These are phyloP conservation scores for Adansonia madagascariensis DNA, from an alignment of 441 rosid species.

Conservation along the genomic window DNA sequence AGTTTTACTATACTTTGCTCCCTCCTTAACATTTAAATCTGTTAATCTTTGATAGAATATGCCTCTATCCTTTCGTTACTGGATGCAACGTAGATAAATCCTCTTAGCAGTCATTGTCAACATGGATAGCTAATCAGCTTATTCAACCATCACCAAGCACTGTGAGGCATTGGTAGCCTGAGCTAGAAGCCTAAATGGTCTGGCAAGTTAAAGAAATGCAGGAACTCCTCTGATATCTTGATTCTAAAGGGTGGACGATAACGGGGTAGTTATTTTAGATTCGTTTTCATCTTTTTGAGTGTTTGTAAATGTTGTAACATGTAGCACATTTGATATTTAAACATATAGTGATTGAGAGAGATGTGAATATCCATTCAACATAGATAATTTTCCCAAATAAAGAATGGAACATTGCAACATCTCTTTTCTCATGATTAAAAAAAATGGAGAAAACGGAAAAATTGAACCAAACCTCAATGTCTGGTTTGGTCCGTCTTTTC, in stretches of 20 bases:
- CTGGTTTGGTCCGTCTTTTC: neutral
- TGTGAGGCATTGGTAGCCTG: neutral
- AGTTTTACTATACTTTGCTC: neutral
- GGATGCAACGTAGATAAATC: conserved; percentile 20
- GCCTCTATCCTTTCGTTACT: conserved; percentile 22
- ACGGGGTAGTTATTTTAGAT: neutral
- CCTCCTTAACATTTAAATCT: neutral
- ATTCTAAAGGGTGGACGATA: neutral
- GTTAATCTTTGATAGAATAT: conserved; percentile 32
- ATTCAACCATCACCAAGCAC: conserved; percentile 5
- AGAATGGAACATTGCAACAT: neutral
- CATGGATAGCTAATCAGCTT: conserved; percentile 32
- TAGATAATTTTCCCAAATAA: neutral
- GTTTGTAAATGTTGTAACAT: conserved; percentile 13
- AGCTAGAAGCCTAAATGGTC: conserved; percentile 1
- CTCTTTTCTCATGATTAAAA: neutral
- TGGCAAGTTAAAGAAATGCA: conserved; percentile 14
- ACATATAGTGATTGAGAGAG: conserved; percentile 6
- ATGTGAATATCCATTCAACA: conserved; percentile 14
- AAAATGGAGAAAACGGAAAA: neutral
- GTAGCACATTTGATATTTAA: conserved; percentile 10
- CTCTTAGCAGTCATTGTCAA: conserved; percentile 35
- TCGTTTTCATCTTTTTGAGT: conserved; percentile 2
- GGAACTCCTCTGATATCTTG: neutral
- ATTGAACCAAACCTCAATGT: neutral